Evolutionary conservation across 805 yeast species (phyloP), one percentile per base, ranked within the genome.

Genomic region (Cyberlindnera mycetangii): DNA sequence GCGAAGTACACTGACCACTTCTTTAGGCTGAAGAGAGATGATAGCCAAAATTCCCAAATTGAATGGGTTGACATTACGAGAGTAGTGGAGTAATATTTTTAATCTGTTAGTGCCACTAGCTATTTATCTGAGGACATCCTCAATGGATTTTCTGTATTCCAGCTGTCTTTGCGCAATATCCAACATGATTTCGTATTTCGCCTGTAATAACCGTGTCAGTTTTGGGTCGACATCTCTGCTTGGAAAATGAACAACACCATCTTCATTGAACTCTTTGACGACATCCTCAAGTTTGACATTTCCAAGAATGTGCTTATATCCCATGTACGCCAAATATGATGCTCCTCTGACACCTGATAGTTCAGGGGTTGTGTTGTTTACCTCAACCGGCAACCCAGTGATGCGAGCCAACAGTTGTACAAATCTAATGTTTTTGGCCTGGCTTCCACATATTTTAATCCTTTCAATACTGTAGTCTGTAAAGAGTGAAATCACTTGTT

Each of bases 1-100:
- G 76, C 83, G 17, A 77, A 79, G 45, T 89, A 86, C 59, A 82
- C 96, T 10, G 97, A 89, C 60, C 89, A 85, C 60, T 93, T 86
- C 64, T 93, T 83, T 65, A 74, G 85, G 49, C 81, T 93, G 14
- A 77, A 77, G 52, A 74, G 99, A 60, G 89, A 89, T 62, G 85
- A 83, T 45, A 74, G 85, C 44, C 93, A 89, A 56, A 81, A 81
- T 50, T 87, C 97, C 2, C 78, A 79, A 42, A 92, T 93, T 39
- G 80, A 75, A 50, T 70, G 78, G 70, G 74, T 72, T 7, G 71
- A 68, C 44, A 72, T 72, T n/a, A 64, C 63, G 27, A 65, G 61
- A 45, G 70, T 64, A 47, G 43, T 39, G 15, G 43, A 43, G 32
- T 46, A 33, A 32, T 14, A 27, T 27, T 3, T 24, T 7, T 4